Percentiles rank a stretch among this genome's conserved stretches.
These are phyloP conservation scores for Casaregolazyma lundiana DNA, from an alignment of 1,139 yeast genomes.

Conservation along the genomic window DNA sequence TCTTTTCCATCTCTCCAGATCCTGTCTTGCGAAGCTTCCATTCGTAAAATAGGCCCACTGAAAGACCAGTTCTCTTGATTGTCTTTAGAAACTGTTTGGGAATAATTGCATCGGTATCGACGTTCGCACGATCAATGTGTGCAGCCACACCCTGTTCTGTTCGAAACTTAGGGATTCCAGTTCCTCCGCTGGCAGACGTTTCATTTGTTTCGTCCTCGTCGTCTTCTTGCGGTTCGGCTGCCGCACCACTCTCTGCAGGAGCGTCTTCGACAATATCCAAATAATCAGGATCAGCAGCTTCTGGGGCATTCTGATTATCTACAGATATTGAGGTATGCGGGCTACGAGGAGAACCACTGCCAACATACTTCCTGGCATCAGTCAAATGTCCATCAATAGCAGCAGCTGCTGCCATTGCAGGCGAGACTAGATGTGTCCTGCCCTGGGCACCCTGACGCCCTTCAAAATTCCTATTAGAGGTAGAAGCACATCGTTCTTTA, in stretches of 20 bases:
- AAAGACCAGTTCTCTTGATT: slow-evolving; percentile 92
- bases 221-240: slow-evolving; percentile 25
- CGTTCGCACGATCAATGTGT: slow-evolving; percentile 89
- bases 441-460: slow-evolving; percentile 98
- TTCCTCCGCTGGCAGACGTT: slow-evolving; percentile 34
- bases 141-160: slow-evolving; percentile 84
- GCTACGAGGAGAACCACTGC: slow-evolving; percentile 54
- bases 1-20: slow-evolving; percentile 70
- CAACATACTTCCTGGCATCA: slow-evolving; percentile 80
- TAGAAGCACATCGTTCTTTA: slow-evolving; percentile 95
- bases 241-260: slow-evolving; percentile 25
- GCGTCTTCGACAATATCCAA: slow-evolving; percentile 21
- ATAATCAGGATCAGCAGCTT: slow-evolving; percentile 16
- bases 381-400: slow-evolving; percentile 87
- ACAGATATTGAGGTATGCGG: slow-evolving; percentile 57
- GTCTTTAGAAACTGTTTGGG: slow-evolving; percentile 98
- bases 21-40: slow-evolving; percentile 67
- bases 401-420: slow-evolving; percentile 99
- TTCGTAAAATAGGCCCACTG: slow-evolving; percentile 84
- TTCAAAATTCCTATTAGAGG: slow-evolving; percentile 96
- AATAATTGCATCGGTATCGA: slow-evolving; percentile 96
- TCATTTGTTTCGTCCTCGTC: slow-evolving; percentile 34
- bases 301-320: slow-evolving; percentile 13
- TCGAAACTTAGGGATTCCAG: slow-evolving; percentile 72
- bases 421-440: slow-evolving; percentile 97